phyloP scores from a whole-genome alignment of 495 filamentous ascomycete species.

The Penicillium pulvis region DNA sequence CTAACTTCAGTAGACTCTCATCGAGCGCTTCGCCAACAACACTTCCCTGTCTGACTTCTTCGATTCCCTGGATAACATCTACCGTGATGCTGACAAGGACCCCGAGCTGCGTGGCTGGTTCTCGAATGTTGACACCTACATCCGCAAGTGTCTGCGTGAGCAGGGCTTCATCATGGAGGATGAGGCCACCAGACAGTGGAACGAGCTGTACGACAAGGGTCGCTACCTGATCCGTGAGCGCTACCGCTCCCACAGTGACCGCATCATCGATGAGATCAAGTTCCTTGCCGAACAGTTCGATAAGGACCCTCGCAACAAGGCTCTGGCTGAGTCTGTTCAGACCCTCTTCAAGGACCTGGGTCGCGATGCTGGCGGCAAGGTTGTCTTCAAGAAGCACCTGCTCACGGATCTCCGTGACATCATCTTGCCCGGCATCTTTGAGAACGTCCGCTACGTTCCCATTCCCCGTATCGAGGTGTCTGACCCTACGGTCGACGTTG shows the following conservation, averaged over 20 bases:
- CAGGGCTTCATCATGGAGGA: slow-evolving; percentile 91
- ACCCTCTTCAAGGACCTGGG: slow-evolving; percentile 90
- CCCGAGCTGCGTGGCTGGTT: slow-evolving; percentile 91
- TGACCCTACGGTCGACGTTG: slow-evolving; percentile 79
- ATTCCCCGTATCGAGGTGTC: slow-evolving; percentile 93
- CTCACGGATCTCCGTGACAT: slow-evolving; percentile 86
- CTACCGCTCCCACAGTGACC: slow-evolving; percentile 86
- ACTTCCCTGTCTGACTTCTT: slow-evolving; percentile 87
- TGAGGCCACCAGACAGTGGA: slow-evolving; percentile 78
- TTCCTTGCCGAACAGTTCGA: slow-evolving; percentile 90
- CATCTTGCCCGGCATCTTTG: slow-evolving; percentile 81
- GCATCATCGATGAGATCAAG: slow-evolving; percentile 84
- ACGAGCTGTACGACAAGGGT: slow-evolving; percentile 80
- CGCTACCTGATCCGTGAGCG: slow-evolving; percentile 86
- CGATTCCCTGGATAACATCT: slow-evolving; percentile 82
- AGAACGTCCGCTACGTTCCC: slow-evolving; percentile 88
- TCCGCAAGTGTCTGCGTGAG: slow-evolving; percentile 79
- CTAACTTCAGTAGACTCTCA: slow-evolving; percentile 59
- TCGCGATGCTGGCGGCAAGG: slow-evolving; percentile 79
- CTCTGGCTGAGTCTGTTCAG: slow-evolving; percentile 70
- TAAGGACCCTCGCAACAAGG: slow-evolving; percentile 79
- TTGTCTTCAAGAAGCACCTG: slow-evolving; percentile 87
- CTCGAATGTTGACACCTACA: slow-evolving; percentile 70
- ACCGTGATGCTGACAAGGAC: slow-evolving; percentile 87
- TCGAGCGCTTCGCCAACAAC: slow-evolving; percentile 95